These are phyloP conservation scores for Syzygium aqueum DNA, from an alignment of 345 rosid genomes.

Conservation along the genomic window DNA sequence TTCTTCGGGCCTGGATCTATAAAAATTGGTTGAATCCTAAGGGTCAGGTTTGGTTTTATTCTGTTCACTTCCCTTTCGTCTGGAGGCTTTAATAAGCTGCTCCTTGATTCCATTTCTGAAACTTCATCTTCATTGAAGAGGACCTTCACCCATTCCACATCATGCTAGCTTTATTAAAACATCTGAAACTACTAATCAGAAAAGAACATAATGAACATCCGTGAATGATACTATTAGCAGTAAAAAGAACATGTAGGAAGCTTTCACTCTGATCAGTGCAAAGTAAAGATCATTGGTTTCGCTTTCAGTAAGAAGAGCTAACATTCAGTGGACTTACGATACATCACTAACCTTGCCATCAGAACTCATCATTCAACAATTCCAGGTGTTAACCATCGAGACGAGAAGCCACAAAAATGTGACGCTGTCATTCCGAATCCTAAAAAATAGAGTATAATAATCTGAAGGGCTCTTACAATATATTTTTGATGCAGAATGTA, in stretches of 20 bases:
- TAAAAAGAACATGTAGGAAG: no score
- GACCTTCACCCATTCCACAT: constrained; percentile 34
- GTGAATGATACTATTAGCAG: neutral
- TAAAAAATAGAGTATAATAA: neutral
- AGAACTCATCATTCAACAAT: neutral
- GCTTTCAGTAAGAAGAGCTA: neutral
- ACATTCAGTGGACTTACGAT: neutral
- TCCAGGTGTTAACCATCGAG: no score
- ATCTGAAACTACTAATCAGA: neutral
- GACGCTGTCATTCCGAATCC: neutral
- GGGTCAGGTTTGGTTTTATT: constrained; percentile 74
- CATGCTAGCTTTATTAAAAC: neutral
- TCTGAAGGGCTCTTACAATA: neutral
- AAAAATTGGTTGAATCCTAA: constrained; percentile 58
- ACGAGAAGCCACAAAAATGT: neutral
- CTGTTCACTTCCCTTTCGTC: constrained; percentile 57
- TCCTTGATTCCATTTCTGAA: constrained; percentile 50
- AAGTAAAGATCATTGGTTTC: neutral
- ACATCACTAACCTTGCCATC: neutral
- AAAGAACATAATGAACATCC: neutral
- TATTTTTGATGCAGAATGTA: no score
- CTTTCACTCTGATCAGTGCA: neutral
- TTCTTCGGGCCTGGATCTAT: constrained; percentile 50
- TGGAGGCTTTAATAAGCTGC: constrained; percentile 46
- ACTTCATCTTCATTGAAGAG: constrained; percentile 71